Evolutionary conservation across 768 basidiomycete genomes (phyloP), one percentile per base, ranked within the genome.

Genomic region (Leccinum variicolor): DNA sequence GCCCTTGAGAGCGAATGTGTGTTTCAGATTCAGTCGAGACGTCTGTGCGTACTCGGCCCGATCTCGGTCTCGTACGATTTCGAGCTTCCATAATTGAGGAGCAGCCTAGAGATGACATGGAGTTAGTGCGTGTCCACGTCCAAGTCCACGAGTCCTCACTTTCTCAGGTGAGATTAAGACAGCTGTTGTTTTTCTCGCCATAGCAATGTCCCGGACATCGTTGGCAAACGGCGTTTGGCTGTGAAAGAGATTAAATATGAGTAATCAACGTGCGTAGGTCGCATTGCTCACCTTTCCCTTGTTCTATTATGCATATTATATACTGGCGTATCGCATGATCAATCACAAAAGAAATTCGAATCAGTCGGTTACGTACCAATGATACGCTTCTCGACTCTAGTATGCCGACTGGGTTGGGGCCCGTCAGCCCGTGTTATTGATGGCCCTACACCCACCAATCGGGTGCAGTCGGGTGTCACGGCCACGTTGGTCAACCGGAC

Each of bases 81-180:
- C 85, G 49, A 91, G 69, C 70, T 82, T 85, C 88, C 89, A 91
- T 3, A 90, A 74, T 66, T 90, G 89, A 7, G 90, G 88, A n/a
- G 87, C 82, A 5, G 86, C 82, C 87, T 89, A 41, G 60, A 13
- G 50, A 56, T 13, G 49, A 53, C 51, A 46, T 54, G 63, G 47
- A 36, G 54, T 60, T 56, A 65, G 21, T 47, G 57, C 47, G 52
- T 14, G 52, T 25, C 19, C 26, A n/a, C 41, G 19, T 36, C 21
- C 29, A 55, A 55, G 69, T 67, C 33, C 25, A 54, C 14, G 41
- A 31, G 15, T 29, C 23, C 68, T 50, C 47, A 66, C 69, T 52
- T 62, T 70, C 61, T 70, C 69, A 52, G 69, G 69, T 26, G 73
- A 68, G 56, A 84, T 75, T 41, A 83, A 64, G 15, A 80, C 79